phyloP scores from a whole-genome alignment of 257 asterid species.

The Jacaranda copaia region DNA sequence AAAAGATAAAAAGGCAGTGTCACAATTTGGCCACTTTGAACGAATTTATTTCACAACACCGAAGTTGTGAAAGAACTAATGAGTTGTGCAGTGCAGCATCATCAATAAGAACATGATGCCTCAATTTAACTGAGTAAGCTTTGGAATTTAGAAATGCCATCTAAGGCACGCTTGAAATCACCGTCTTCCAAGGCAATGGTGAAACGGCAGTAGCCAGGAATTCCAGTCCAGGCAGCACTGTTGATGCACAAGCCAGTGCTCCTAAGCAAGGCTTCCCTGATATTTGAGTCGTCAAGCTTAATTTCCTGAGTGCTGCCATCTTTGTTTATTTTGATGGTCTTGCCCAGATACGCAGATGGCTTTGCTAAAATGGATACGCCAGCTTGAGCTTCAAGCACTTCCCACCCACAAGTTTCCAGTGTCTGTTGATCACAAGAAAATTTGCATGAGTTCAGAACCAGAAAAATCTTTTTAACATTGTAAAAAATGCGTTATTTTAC shows the following conservation, averaged over 20 bases:
- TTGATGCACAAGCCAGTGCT: conserved; percentile 92
- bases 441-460: conserved; percentile 4
- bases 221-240: conserved; percentile 89
- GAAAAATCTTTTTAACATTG: background rate
- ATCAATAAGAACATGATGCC: conserved; percentile 5
- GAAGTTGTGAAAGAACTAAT: conserved; percentile 46
- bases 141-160: conserved; percentile 76
- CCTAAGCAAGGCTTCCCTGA: conserved; percentile 77
- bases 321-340: conserved; percentile 52
- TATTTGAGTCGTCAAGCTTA: conserved; percentile 78
- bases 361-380: conserved; percentile 86
- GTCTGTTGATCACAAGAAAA: conserved; percentile 51
- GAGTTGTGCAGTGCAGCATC: conserved; percentile 4
- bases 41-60: conserved; percentile 50
- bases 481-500: conserved; percentile 44
- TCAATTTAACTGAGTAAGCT: conserved; percentile 45
- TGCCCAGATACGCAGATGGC: conserved; percentile 80
- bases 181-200: conserved; percentile 77
- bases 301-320: conserved; percentile 44
- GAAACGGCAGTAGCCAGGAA: conserved; percentile 92
- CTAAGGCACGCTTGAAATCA: conserved; percentile 79
- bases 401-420: conserved; percentile 86
- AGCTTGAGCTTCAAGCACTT: conserved; percentile 78
- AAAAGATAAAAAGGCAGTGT: conserved; percentile 4
- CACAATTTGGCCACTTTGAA: conserved; percentile 26